Evolutionary conservation across 352 stramenopile genomes (phyloP), one percentile per base, ranked within the genome.

Genomic region (Phytophthora pluvialis): DNA sequence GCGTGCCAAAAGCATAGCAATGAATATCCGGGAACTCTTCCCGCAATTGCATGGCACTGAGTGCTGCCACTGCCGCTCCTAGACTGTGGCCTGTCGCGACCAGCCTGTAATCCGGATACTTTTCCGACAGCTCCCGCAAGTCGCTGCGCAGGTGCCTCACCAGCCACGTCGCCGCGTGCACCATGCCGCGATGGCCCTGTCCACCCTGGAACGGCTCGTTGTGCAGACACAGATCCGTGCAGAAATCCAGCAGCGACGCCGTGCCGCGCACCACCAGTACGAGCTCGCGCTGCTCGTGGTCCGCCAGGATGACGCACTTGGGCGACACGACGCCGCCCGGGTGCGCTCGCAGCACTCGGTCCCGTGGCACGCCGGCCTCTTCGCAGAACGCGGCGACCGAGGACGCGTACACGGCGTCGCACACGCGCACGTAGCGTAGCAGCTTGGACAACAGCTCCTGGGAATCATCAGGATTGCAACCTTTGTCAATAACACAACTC

Each of bases 181-280:
- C 84, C 67, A 95, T 95, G 13, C 86, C 86, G n/a, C 86, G 83
- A 60, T 95, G 86, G 10, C 80, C 86, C 57, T 95, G 80, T 4
- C 86, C 86, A 29, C 69, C 36, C 15, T 68, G 69, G 31, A 95
- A 93, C 3, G 84, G 73, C 60, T 93, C 86, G 58, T 90, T 91
- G 43, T 88, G 69, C 40, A 95, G 74, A 56, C 83, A 92, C 39
- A 95, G 47, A 36, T 95, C 86, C 1, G 85, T 95, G 55, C 80
- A 90, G 50, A 95, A 95, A 61, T 95, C 86, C 48, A 93, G 59
- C 32, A 95, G 78, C 18, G 83, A 90, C 26, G 86, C 83, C 4
- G 83, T 90, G 35, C 86, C 86, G 10, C 86, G 83, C 26, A 89
- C 71, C 16, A 77, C 80, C 2, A 92, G 63, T 32, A 93, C 64